Evolutionary conservation across 75 land plant species (phyloP).

Genomic region (Cunninghamia lanceolata): DNA sequence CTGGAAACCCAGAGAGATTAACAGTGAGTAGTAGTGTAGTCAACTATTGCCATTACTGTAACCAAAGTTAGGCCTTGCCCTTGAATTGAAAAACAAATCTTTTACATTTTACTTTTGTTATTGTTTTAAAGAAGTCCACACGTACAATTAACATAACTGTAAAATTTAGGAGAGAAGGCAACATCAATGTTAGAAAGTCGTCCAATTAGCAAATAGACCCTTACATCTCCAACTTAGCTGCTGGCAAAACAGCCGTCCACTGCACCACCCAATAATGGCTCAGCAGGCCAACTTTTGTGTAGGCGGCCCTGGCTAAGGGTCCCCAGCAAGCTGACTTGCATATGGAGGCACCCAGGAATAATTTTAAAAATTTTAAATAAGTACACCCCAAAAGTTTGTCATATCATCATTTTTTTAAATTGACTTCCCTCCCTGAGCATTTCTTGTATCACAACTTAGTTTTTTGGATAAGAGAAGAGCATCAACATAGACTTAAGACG

Average conservation of each 20-base stretch:
- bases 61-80: neutral
- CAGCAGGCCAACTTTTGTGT: neutral
- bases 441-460: neutral
- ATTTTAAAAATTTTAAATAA: no score
- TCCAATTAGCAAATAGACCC: neutral
- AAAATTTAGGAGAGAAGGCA: neutral
- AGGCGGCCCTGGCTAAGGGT: neutral
- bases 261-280: neutral
- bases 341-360: neutral
- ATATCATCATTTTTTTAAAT: neutral
- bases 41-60: neutral
- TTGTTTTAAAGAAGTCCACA: neutral
- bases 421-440: neutral
- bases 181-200: neutral
- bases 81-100: neutral
- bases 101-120: neutral
- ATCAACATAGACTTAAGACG: no score
- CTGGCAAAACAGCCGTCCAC: neutral
- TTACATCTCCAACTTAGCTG: neutral
- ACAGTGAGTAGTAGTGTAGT: neutral
- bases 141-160: no score
- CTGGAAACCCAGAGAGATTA: neutral
- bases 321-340: neutral
- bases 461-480: no score
- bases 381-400: no score